Evolutionary conservation across 1,284 basidiomycete species (phyloP).

Genomic region (Mycosarcoma mackinlayi): DNA sequence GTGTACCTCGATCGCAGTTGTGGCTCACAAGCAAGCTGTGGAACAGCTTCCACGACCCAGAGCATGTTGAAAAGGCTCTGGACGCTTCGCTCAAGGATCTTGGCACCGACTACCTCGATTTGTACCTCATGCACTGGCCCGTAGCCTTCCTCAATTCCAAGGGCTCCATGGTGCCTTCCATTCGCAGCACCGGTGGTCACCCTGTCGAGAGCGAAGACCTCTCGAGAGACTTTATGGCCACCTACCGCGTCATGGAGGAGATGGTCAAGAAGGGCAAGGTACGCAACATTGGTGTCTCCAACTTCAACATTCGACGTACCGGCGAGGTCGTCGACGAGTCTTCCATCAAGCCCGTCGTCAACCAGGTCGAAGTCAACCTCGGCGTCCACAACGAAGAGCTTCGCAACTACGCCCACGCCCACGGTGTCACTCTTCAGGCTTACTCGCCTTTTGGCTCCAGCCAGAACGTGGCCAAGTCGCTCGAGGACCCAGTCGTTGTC

Average conservation of each 20-base stretch:
- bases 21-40: constrained; percentile 88
- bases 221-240: constrained; percentile 55
- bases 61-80: constrained; percentile 71
- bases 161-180: constrained; percentile 48
- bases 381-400: constrained; percentile 79
- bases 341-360: constrained; percentile 57
- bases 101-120: constrained; percentile 80
- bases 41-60: constrained; percentile 75
- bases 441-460: constrained; percentile 60
- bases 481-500: constrained; percentile 50
- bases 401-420: constrained; percentile 74
- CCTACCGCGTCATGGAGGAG: constrained; percentile 61
- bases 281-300: constrained; percentile 74
- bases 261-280: constrained; percentile 65
- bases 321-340: constrained; percentile 44
- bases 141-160: constrained; percentile 62
- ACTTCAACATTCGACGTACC: constrained; percentile 64
- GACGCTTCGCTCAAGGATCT: constrained; percentile 80
- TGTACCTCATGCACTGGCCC: constrained; percentile 84
- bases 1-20: constrained; percentile 79
- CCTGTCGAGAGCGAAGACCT: constrained; percentile 78
- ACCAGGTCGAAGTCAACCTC: constrained; percentile 64
- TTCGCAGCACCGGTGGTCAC: constrained; percentile 59
- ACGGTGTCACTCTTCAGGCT: constrained; percentile 55
- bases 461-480: constrained; percentile 52